Base-by-base conservation (phyloP, 306 rosid genomes). In the Quercus bicolor region DNA sequence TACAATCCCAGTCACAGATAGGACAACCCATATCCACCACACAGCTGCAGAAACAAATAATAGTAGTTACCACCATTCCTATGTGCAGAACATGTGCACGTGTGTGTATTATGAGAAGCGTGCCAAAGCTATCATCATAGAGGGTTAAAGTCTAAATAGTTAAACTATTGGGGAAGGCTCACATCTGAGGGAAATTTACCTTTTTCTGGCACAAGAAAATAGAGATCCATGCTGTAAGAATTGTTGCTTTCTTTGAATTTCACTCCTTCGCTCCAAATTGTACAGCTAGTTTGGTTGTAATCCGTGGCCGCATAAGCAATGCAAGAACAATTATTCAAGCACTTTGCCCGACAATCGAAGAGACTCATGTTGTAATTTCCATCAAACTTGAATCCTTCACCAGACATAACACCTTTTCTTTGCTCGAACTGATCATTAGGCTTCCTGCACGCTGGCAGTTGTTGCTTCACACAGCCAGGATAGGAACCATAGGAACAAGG, bases 21-120 rank as follows among this genome's bases (percentile, higher is more conserved):
- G 33, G 43, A 76, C n/a, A 33, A 84, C 56, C 84, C 81, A 76
- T 72, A 65, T 77, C 85, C 85, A 78, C 87, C 87, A 52, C 52
- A 31, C 80, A 2, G 5, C 71, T 61, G 20, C 85, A 74, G 77
- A 24, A 80, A 37, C 64, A 20, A 56, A 20, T 56, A 20, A 56
- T 56, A 56, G 60, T 56, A 56, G 60, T 56, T 56, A 12, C 24
- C 60, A 56, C 60, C 21, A 48, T 12, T 48, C 15, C 15, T 48
- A 10, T 48, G 9, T 55, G 60, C 3, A 1, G 9, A 55, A 56
- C 23, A 3, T 56, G 5, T 56, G 61, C 21, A n/a, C 5, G 60
- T n/a, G 61, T 56, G 61, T n/a, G 61, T n/a, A 2, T 1, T 18
- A n/a, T 56, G 13, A 56, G 61, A 18, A n/a, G 61, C 26, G n/a